Percentiles rank a stretch among this genome's conserved stretches.
Conservation (phyloP, 2,329 filamentous ascomycete genomes). For the Emmonsiellopsis sp. region DNA sequence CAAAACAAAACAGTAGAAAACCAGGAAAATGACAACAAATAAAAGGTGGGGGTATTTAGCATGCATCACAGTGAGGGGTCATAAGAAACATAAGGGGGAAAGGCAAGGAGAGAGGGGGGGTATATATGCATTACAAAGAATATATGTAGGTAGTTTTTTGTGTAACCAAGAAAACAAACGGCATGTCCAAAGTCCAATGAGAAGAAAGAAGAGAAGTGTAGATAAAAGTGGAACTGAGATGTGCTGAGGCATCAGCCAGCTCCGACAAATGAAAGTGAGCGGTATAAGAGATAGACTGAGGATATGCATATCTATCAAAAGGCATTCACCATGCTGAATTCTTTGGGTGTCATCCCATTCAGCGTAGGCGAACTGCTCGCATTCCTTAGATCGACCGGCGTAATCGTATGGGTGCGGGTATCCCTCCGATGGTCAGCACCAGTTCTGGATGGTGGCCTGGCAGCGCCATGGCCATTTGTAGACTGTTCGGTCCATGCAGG, state of each 20-base stretch:
- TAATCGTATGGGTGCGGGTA: not conserved
- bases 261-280: not conserved
- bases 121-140: not conserved
- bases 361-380: not conserved
- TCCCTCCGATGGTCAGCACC: not conserved
- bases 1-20: not conserved
- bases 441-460: not conserved
- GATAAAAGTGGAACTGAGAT: not conserved
- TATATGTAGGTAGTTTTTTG: not conserved
- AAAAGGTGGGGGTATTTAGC: not conserved
- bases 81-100: not conserved
- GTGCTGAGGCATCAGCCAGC: not conserved
- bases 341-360: conserved; percentile 4
- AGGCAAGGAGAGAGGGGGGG: not conserved
- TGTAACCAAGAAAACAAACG: not conserved
- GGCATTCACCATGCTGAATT: conserved; percentile 7
- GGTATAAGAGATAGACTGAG: not conserved
- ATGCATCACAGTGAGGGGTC: not conserved
- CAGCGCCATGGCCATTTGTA: not conserved
- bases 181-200: not conserved
- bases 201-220: not conserved
- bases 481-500: not conserved
- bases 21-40: not conserved
- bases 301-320: conserved; percentile 1
- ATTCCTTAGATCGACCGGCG: not conserved